Percentiles rank a stretch among this genome's conserved stretches.
phyloP scores from a whole-genome alignment of 2,329 filamentous ascomycete species.

The Tympanopsis confertula region DNA sequence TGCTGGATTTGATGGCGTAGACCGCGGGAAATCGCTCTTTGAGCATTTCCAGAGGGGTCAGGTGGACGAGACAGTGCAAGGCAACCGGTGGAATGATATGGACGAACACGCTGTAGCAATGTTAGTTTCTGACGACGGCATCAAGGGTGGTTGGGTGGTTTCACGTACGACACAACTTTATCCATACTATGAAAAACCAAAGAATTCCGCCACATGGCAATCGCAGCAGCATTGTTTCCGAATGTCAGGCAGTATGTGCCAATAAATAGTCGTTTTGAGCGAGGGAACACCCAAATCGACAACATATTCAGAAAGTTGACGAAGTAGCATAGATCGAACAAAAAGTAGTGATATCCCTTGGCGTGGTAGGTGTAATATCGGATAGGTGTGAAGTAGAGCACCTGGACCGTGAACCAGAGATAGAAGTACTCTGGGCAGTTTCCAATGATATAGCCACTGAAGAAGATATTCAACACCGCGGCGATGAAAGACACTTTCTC shows the following conservation, averaged over 20 bases:
- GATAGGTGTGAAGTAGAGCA: slow-evolving; percentile 94
- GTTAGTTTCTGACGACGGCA: too few relatives aligned
- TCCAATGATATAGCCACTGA: slow-evolving; percentile 88
- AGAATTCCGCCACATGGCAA: slow-evolving; percentile 98
- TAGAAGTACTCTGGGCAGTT: slow-evolving; percentile 78
- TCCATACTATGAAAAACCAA: slow-evolving; percentile 97
- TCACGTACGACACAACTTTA: slow-evolving; percentile 47
- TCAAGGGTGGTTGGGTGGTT: too few relatives aligned
- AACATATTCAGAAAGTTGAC: slow-evolving; percentile 78
- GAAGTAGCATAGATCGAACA: slow-evolving; percentile 96
- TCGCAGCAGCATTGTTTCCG: slow-evolving; percentile 93
- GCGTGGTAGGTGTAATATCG: slow-evolving; percentile 83
- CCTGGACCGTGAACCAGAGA: slow-evolving; percentile 78
- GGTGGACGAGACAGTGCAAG: slow-evolving; percentile 82
- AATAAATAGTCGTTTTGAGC: slow-evolving; percentile 83
- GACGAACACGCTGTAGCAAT: slow-evolving; percentile 93
- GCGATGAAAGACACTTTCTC: slow-evolving; percentile 96
- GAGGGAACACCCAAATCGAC: slow-evolving; percentile 80
- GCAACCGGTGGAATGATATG: slow-evolving; percentile 97
- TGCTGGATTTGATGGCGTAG: slow-evolving; percentile 62
- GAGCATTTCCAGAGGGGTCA: slow-evolving; percentile 57
- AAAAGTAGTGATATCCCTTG: slow-evolving; percentile 90
- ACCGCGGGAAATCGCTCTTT: slow-evolving; percentile 69
- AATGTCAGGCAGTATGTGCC: slow-evolving; percentile 84
- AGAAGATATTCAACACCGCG: slow-evolving; percentile 92